Base-by-base conservation (phyloP, 2,329 filamentous ascomycete species). In the Leptographium radiaticola region DNA sequence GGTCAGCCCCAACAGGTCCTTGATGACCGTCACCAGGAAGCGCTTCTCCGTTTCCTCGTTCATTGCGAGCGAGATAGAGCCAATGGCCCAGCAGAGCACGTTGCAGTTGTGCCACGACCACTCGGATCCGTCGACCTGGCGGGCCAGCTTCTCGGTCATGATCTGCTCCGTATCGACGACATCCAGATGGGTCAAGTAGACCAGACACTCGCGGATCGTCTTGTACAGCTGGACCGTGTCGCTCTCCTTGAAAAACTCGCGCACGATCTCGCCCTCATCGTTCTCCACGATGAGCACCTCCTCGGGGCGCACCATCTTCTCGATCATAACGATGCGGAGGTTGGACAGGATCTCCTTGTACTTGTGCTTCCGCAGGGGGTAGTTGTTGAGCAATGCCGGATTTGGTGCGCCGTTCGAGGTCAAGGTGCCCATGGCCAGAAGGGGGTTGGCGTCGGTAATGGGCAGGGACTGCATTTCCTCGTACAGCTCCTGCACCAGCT, bases 51-150 rank as follows among this genome's bases (percentile, higher is more conserved):
- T 98, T 69, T 98, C 93, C 66, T 98, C 93, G 65, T 96, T 98
- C 93, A 98, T 98, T 52, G 93, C 93, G 54, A 95, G 81, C 1
- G 94, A 98, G 61, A 98, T 98, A 12, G 93, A 98, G 43, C 93
- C 93, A 62, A 98, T 98, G 34, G 93, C 93, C 93, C 93, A 98
- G 76, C 93, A 98, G 49, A 98, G 81, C 7, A 95, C 96, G 71
- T 98, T 98, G 81, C 93, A 98, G 73, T 98, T 98, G 59, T 90
- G 88, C 93, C 93, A 98, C 8, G 94, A 98, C 93, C 93, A 98
- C 70, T 98, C 94, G 2, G 80, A 79, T 25, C 89, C 89, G 66
- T 98, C 93, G 13, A 98, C 93, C 70, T 98, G 93, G 61, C 89
- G 86, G 36, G 89, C 84, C 52, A 98, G 77, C 73, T 98, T 98